Base-by-base conservation (phyloP, 139 green algal genomes). In the Ulvella scutata region DNA sequence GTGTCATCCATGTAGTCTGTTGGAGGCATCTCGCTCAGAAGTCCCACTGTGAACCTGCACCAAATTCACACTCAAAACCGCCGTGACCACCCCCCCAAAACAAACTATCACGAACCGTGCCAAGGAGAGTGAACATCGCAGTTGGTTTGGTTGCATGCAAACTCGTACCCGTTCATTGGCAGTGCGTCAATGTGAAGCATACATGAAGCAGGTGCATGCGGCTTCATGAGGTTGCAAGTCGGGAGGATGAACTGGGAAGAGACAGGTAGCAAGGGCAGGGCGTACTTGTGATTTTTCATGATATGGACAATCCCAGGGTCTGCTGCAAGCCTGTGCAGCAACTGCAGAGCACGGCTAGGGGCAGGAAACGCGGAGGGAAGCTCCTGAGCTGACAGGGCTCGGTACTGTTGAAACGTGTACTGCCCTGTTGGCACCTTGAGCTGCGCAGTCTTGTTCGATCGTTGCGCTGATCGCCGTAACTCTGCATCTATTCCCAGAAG, bases 11-110 rank as follows among this genome's bases (percentile, higher is more conserved):
- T 59, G 59, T 37, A 67, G 1, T 76, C 79, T 75, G 90, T 86
- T 0, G 91, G 91, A 0, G 90, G 91, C 90, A 96, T 96, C 76
- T 96, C 91, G 28, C 72, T 87, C 38, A 96, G 82, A 72, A 84
- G 36, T 3, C 85, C 87, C 7, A 96, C 89, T 0, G 43, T 73
- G 78, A 84, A 90, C 38, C 76, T 75, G 62, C 76, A 67, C 13
- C 40, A 59, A 20, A 20, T 59, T n/a, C n/a, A n/a, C n/a, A n/a
- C n/a, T n/a, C n/a, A n/a, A n/a, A n/a, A n/a, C n/a, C n/a, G n/a
- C n/a, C n/a, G n/a, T n/a, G n/a, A n/a, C n/a, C n/a, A n/a, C n/a
- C n/a, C n/a, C n/a, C n/a, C n/a, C n/a, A n/a, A n/a, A n/a, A n/a
- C n/a, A n/a, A n/a, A n/a, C n/a, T n/a, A n/a, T n/a, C n/a, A n/a